Evolutionary conservation across 495 filamentous ascomycete genomes (phyloP).

Genomic region (Penicillium coffeae): DNA sequence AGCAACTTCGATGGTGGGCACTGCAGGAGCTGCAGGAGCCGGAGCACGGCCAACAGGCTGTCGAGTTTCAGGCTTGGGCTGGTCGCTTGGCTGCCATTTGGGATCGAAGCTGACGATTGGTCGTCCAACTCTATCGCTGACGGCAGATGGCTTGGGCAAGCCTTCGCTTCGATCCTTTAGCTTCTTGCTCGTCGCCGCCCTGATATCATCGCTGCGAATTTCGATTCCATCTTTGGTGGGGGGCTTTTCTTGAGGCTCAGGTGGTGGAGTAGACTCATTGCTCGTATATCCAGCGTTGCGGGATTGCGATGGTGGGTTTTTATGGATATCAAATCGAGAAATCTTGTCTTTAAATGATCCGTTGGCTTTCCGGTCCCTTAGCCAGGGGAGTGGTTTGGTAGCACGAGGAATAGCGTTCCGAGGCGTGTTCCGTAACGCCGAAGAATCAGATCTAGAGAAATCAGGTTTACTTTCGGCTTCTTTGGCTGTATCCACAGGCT

Average conservation of each 20-base stretch:
- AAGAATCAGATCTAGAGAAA: constrained; percentile 41
- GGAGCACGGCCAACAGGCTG: constrained; percentile 12
- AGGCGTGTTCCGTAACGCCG: constrained; percentile 48
- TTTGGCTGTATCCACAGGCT: constrained; percentile 51
- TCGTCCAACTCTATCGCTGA: constrained; percentile 77
- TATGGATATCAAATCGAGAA: constrained; percentile 68
- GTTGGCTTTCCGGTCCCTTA: constrained; percentile 25
- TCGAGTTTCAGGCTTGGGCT: constrained; percentile 20
- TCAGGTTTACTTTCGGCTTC: constrained; percentile 28
- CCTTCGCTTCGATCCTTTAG: constrained; percentile 80
- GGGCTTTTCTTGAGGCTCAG: constrained; percentile 25
- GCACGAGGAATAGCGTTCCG: constrained; percentile 58
- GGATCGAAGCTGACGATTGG: constrained; percentile 92
- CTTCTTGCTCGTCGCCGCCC: constrained; percentile 84
- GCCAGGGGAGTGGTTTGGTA: constrained; percentile 37
- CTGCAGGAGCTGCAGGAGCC: constrained; percentile 37
- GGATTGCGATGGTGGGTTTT: constrained; percentile 71
- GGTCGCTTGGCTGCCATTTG: constrained; percentile 65
- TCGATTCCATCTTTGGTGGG: constrained; percentile 70
- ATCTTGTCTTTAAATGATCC: constrained; percentile 51
- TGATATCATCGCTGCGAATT: constrained; percentile 79
- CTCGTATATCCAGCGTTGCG: constrained; percentile 67
- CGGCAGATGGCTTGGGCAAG: constrained; percentile 77
- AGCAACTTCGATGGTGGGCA: constrained; percentile 26
- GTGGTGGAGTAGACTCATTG: constrained; percentile 48